Percentiles rank a stretch among this genome's conserved stretches.
phyloP scores from a whole-genome alignment of 192 early-diverging fungal species.

The Coemansia sp. region DNA sequence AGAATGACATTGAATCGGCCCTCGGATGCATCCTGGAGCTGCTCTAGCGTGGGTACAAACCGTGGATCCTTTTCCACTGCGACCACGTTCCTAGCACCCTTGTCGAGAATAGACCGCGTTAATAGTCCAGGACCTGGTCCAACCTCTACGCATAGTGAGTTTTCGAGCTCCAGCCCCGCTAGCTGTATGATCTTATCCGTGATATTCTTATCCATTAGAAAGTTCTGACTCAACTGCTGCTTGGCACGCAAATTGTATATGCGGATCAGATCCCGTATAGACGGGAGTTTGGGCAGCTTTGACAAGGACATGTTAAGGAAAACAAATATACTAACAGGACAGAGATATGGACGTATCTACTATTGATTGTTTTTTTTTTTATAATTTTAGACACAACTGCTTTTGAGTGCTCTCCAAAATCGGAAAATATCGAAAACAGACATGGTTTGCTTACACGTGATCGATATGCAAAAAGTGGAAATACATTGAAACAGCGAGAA shows the following conservation, averaged over 20 bases:
- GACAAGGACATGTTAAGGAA: constrained; percentile 20
- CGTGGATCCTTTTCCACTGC: constrained; percentile 75
- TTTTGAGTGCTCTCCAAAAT: neutral
- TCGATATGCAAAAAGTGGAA: neutral
- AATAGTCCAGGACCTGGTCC: constrained; percentile 80
- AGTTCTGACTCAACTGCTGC: constrained; percentile 79
- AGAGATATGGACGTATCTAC: neutral
- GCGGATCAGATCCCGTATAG: constrained; percentile 72
- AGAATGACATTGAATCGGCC: constrained; percentile 60
- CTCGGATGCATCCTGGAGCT: constrained; percentile 70
- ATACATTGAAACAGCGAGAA: neutral
- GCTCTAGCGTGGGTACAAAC: constrained; percentile 71
- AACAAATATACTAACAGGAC: neutral
- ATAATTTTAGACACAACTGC: neutral
- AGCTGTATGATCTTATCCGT: constrained; percentile 73
- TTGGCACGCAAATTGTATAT: constrained; percentile 74
- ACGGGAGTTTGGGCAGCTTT: constrained; percentile 64
- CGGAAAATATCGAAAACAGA: neutral
- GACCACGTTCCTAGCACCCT: constrained; percentile 63
- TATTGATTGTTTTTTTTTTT: neutral
- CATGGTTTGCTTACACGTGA: neutral
- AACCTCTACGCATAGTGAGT: constrained; percentile 73
- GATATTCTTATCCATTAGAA: constrained; percentile 82
- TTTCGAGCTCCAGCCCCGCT: constrained; percentile 60
- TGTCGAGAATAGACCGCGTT: constrained; percentile 76